phyloP scores from a whole-genome alignment of 257 asterid species.

The Solanum chilense region DNA sequence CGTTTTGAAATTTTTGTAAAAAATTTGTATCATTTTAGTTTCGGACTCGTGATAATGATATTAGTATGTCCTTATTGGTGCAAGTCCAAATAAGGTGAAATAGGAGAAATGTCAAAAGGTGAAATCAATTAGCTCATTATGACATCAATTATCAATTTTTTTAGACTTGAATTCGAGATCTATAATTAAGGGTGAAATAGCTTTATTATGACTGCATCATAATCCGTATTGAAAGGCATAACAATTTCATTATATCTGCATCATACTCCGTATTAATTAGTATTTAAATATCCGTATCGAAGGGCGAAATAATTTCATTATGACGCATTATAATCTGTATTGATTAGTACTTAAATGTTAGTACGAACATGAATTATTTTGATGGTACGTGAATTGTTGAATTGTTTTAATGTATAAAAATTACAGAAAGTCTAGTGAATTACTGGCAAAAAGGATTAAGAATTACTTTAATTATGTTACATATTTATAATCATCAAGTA shows the following conservation, averaged over 20 bases:
- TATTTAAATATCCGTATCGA: no score
- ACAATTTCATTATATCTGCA: no score
- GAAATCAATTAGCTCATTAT: not conserved
- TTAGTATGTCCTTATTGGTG: not conserved
- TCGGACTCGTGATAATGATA: not conserved
- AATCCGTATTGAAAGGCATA: no score
- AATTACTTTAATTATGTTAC: not conserved
- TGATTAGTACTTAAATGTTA: not conserved
- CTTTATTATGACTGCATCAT: no score
- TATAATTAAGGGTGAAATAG: accelerated
- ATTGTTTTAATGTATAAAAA: not conserved
- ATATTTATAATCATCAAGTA: not conserved
- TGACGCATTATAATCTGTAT: no score
- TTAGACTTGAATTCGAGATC: accelerated
- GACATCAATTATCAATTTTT: not conserved
- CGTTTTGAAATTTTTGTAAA: no score
- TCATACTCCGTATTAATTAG: no score
- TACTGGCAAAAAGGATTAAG: not conserved
- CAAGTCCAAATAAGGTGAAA: not conserved
- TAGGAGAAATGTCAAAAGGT: not conserved
- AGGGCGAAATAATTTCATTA: no score
- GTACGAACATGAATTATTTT: not conserved
- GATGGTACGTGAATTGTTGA: not conserved
- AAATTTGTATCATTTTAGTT: no score
- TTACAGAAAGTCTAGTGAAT: not conserved